Evolutionary conservation across 2,329 filamentous ascomycete species (phyloP), one percentile per base, ranked within the genome.

Genomic region (Hypoxylon sp.): DNA sequence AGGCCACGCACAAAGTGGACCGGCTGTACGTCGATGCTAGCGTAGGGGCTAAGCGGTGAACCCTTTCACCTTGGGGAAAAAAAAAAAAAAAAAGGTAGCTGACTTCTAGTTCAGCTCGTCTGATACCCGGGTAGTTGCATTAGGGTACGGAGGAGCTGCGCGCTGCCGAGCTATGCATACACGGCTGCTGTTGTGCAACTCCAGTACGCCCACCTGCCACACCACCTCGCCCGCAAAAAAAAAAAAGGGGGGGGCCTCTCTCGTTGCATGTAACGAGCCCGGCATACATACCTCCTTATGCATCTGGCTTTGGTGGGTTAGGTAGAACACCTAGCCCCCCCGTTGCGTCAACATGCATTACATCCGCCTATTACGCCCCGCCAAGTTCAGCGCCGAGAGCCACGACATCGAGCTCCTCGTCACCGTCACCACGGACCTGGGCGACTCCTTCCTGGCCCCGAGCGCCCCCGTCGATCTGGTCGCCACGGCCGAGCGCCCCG

Each of bases 351-450:
- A 35, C 15, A 86, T 86, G 83, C 82, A 86, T 63, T 86, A 86
- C 73, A 78, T 85, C 55, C 79, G 83, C 33, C 77, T 85, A 4
- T 72, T 85, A 26, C 76, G 83, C 11, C 75, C 79, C 2, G 80
- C 79, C 2, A 75, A 74, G 62, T 67, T 81, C 40, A 68, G 64
- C 20, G 48, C 56, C n/a, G 47, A 37, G 38, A 59, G 43, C 47
- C 65, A 48, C 18, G 55, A 61, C 62, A 62, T 56, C 62, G 73
- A 64, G 15, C 66, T 86, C 3, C 73, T 83, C 1, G 72, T 86
- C 58, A 80, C 82, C 57, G 79, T 86, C 63, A 84, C 81, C 9
- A 86, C 83, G 10, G 83, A 86, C 57, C 75, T 86, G 1, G 81
- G 83, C 26, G 83, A 86, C 65, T 75, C 81, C 0, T 83, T 83